These are phyloP conservation scores for Eucalyptus camaldulensis DNA, from an alignment of 345 rosid species.

Conservation along the genomic window DNA sequence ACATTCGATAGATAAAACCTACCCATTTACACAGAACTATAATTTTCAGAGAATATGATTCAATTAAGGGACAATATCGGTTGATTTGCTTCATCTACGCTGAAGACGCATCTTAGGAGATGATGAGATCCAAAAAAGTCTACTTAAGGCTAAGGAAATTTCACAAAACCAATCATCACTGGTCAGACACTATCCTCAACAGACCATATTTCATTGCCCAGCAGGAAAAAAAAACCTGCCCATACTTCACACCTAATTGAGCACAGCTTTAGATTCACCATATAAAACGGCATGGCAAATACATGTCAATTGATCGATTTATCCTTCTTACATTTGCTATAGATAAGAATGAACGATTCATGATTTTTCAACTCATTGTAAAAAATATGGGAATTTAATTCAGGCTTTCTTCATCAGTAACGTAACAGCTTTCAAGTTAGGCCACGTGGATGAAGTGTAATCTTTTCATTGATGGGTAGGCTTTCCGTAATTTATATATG, in stretches of 20 bases:
- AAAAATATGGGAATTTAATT: not conserved
- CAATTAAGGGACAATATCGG: not conserved
- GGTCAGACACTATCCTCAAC: not conserved
- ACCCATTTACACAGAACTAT: not conserved
- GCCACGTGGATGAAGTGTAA: not conserved
- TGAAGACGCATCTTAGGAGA: not conserved
- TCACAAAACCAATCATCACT: not conserved
- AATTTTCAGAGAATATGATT: not conserved
- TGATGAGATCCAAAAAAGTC: not conserved
- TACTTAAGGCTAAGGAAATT: not conserved
- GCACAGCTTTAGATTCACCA: not conserved
- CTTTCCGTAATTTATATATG: not conserved
- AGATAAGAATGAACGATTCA: not conserved
- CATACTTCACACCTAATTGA: not conserved
- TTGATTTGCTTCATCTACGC: not conserved
- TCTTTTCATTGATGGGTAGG: not conserved
- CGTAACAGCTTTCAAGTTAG: not conserved
- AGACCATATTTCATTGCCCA: not conserved
- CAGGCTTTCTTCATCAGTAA: not conserved
- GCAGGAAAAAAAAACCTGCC: not conserved
- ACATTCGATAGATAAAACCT: not conserved
- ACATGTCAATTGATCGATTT: not conserved
- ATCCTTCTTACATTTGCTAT: not conserved
- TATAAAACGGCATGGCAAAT: not conserved
- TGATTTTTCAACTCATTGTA: not conserved